Conservation (phyloP, 208 protist genomes). For the Kentomonas sorsogonicus region DNA sequence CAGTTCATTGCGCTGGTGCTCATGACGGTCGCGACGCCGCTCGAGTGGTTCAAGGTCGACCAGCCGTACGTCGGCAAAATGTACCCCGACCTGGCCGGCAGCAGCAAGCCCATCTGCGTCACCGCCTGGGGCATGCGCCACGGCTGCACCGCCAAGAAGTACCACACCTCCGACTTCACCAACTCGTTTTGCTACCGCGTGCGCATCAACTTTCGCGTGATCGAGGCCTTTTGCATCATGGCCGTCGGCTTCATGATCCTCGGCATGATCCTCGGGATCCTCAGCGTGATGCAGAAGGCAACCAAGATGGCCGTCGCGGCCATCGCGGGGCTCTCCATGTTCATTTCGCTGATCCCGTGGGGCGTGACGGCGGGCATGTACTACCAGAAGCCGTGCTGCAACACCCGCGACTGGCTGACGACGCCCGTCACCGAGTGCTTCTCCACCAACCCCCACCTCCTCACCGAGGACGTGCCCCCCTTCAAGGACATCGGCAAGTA, state of each 20-base stretch:
- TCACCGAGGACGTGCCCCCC: conserved; percentile 16
- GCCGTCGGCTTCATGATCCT: conserved; percentile 40
- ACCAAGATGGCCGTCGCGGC: conserved; percentile 23
- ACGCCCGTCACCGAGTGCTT: conserved; percentile 16
- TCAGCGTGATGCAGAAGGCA: conserved; percentile 18
- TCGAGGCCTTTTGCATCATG: conserved; percentile 60
- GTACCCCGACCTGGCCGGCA: conserved; percentile 9
- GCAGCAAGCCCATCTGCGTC: conserved; percentile 29
- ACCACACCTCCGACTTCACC: conserved; percentile 41
- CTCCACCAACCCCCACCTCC: conserved; percentile 12
- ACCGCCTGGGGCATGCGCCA: conserved; percentile 50
- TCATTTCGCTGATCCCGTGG: conserved; percentile 36
- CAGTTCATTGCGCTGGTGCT: conserved; percentile 37
- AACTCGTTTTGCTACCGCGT: conserved; percentile 38
- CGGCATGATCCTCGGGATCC: conserved; percentile 20
- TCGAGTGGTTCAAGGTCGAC: conserved; percentile 37
- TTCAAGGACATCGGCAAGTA: conserved; percentile 40
- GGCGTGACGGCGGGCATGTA: conserved; percentile 38
- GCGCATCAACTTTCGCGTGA: conserved; percentile 33
- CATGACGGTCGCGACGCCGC: conserved; percentile 33
- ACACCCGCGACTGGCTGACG: conserved; percentile 22
- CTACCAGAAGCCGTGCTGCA: conserved; percentile 39
- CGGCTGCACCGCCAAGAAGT: conserved; percentile 29
- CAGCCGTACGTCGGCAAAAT: conserved; percentile 18
- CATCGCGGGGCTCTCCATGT: conserved; percentile 24